Evolutionary conservation across 495 filamentous ascomycete species (phyloP).

Genomic region (Penicillium argentinense): DNA sequence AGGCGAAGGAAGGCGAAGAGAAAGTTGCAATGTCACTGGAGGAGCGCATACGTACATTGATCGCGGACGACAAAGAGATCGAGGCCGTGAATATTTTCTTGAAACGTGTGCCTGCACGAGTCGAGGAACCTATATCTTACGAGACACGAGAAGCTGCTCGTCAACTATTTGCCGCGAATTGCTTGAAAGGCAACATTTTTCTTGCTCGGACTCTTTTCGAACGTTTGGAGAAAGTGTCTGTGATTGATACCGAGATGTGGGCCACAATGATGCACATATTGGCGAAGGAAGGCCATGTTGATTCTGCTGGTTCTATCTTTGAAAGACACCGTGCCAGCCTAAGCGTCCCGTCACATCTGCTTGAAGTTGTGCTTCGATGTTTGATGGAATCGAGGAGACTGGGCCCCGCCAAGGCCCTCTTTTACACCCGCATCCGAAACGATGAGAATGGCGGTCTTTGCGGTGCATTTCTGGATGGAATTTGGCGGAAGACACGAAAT

Average conservation of each 20-base stretch:
- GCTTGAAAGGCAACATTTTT: slow-evolving; percentile 39
- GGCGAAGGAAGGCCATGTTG: slow-evolving; percentile 40
- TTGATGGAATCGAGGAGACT: slow-evolving; percentile 43
- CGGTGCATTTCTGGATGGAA: slow-evolving; percentile 39
- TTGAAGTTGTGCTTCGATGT: slow-evolving; percentile 42
- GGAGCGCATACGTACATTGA: slow-evolving; percentile 11
- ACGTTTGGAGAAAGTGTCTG: slow-evolving; percentile 36
- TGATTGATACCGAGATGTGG: slow-evolving; percentile 38
- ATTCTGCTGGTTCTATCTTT: slow-evolving; percentile 39
- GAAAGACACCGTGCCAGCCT: slow-evolving; percentile 30
- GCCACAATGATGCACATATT: slow-evolving; percentile 38
- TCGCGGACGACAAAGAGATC: slow-evolving; percentile 27
- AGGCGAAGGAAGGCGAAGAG: slow-evolving; percentile 7
- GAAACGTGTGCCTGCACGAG: slow-evolving; percentile 18
- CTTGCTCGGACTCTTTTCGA: slow-evolving; percentile 40
- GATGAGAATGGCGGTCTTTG: slow-evolving; percentile 39
- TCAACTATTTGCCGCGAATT: slow-evolving; percentile 37
- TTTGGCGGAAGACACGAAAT: slow-evolving; percentile 46
- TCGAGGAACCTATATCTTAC: slow-evolving; percentile 23
- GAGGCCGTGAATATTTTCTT: slow-evolving; percentile 44
- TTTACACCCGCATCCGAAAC: slow-evolving; percentile 29
- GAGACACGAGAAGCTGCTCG: slow-evolving; percentile 32
- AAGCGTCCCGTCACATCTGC: slow-evolving; percentile 27
- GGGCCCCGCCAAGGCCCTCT: slow-evolving; percentile 34
- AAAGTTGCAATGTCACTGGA: slow-evolving; percentile 11